A percentile compares a stretch with the other conserved stretches of the same genome.
Conservation (phyloP, 305 asterid species). For the Fraxinus nigra region DNA sequence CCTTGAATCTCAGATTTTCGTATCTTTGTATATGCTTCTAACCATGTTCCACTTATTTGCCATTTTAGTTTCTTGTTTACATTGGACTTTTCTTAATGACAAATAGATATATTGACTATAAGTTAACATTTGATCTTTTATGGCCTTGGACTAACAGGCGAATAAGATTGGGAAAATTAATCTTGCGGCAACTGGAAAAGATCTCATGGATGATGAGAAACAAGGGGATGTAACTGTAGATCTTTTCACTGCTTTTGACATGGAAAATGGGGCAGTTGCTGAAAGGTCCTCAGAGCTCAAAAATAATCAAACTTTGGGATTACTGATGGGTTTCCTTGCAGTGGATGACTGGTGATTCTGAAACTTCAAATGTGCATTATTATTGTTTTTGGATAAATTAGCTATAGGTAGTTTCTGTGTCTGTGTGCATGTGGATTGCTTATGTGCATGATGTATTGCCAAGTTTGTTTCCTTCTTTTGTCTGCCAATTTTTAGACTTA, state of each 20-base stretch:
- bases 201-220: conserved; percentile 98
- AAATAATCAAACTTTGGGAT: conserved; percentile 81
- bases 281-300: conserved; percentile 78
- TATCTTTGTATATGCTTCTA: background rate
- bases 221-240: conserved; percentile 95
- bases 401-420: background rate
- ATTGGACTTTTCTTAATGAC: conserved; percentile 6
- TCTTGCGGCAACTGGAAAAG: conserved; percentile 99
- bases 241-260: conserved; percentile 82
- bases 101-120: background rate
- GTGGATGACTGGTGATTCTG: conserved; percentile 90
- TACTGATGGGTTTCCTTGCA: conserved; percentile 89
- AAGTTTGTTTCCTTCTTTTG: background rate
- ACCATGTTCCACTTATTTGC: background rate
- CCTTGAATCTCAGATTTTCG: background rate
- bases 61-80: background rate
- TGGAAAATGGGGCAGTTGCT: conserved; percentile 68
- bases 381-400: background rate
- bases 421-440: conserved; percentile 7
- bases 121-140: conserved; percentile 5
- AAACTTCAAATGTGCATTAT: conserved; percentile 17
- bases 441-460: background rate
- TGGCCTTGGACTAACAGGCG: conserved; percentile 57
- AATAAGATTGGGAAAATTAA: conserved; percentile 93
- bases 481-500: background rate